Percentiles rank a stretch among this genome's conserved stretches.
phyloP scores from a whole-genome alignment of 108 stramenopile genomes.

The Cyclostephanos tholiformis region DNA sequence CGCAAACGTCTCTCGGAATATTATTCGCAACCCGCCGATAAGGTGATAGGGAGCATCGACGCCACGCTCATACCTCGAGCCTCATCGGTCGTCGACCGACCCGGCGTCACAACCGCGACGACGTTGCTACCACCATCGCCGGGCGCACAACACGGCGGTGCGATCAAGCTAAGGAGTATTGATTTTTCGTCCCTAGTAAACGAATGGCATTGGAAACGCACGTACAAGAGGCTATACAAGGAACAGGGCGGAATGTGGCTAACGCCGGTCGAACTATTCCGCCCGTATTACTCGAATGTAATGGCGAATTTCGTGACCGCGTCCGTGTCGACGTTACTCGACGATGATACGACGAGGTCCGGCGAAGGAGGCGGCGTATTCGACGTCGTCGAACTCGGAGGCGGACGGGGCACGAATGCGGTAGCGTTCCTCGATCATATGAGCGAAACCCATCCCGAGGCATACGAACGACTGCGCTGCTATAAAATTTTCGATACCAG shows the following conservation, averaged over 20 bases:
- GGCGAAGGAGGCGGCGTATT: slow-evolving; percentile 15
- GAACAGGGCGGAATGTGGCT: slow-evolving; percentile 84
- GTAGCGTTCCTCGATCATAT: slow-evolving; percentile 62
- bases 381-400: slow-evolving; percentile 81
- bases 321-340: slow-evolving; percentile 27
- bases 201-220: slow-evolving; percentile 79
- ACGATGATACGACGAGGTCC: slow-evolving; percentile 16
- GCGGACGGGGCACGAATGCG: slow-evolving; percentile 87
- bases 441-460: slow-evolving; percentile 41
- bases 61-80: slow-evolving; percentile 5
- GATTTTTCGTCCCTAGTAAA: slow-evolving; percentile 60
- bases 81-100: slow-evolving; percentile 2
- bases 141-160: background rate
- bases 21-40: slow-evolving; percentile 48
- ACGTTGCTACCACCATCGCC: no score
- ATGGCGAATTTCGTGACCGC: slow-evolving; percentile 70
- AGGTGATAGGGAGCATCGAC: slow-evolving; percentile 44
- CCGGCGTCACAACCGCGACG: no score
- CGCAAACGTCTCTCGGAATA: slow-evolving; percentile 44
- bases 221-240: slow-evolving; percentile 56
- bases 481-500: slow-evolving; percentile 84
- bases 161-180: slow-evolving; percentile 11
- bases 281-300: slow-evolving; percentile 71
- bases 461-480: slow-evolving; percentile 55
- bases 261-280: slow-evolving; percentile 83